A percentile compares a stretch with the other conserved stretches of the same genome.
Conservation (phyloP, 1,139 yeast species). For the Wickerhamiella pararugosa region DNA sequence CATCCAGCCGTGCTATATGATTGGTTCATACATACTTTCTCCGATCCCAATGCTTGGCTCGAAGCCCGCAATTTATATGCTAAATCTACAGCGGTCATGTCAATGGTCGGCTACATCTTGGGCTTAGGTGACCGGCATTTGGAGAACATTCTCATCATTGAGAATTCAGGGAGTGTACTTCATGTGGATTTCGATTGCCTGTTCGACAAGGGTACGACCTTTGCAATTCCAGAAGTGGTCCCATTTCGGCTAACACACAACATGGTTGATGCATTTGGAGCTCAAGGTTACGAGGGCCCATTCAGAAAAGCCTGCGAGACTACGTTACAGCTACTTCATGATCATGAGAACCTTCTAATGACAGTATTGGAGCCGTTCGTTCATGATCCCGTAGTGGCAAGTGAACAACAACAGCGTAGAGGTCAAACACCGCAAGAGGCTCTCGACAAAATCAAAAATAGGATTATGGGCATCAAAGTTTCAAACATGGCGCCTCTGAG, state of each 20-base stretch:
- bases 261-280: slow-evolving; percentile 83
- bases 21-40: slow-evolving; percentile 80
- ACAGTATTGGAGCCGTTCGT: slow-evolving; percentile 84
- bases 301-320: slow-evolving; percentile 80
- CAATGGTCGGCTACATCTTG: slow-evolving; percentile 78
- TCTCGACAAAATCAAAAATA: slow-evolving; percentile 58
- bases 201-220: slow-evolving; percentile 53
- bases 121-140: slow-evolving; percentile 93
- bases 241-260: slow-evolving; percentile 87
- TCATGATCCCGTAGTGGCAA: slow-evolving; percentile 65
- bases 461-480: slow-evolving; percentile 71
- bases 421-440: slow-evolving; percentile 41
- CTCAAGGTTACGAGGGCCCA: slow-evolving; percentile 72
- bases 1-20: slow-evolving; percentile 67
- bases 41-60: slow-evolving; percentile 86
- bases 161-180: slow-evolving; percentile 59
- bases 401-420: slow-evolving; percentile 31
- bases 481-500: slow-evolving; percentile 78
- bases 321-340: slow-evolving; percentile 55
- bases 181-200: slow-evolving; percentile 96
- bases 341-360: slow-evolving; percentile 77
- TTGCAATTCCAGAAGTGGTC: slow-evolving; percentile 77
- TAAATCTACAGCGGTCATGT: slow-evolving; percentile 87
- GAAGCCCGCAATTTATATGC: slow-evolving; percentile 59
- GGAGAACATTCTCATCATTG: slow-evolving; percentile 69